Evolutionary conservation across 2,329 filamentous ascomycete genomes (phyloP).

Genomic region (Lizonia empirigonia): DNA sequence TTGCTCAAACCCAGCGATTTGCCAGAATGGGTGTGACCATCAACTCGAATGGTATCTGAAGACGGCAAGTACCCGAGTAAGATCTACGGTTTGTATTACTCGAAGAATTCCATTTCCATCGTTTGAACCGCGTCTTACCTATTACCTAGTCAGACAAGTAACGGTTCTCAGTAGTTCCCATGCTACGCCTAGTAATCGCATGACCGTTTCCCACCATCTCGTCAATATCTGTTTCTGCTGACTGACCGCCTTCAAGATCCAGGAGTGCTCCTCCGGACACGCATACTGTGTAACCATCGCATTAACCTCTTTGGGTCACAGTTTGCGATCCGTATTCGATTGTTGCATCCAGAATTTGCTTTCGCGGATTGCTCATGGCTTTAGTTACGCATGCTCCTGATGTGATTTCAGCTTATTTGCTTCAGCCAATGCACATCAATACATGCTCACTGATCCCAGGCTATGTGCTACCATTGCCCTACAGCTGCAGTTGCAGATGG

Average conservation of each 20-base stretch:
- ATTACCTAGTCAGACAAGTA: too few relatives aligned
- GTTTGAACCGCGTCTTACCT: background rate
- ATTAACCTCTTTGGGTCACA: slow-evolving; percentile 15
- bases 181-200: background rate
- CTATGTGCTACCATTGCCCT: background rate
- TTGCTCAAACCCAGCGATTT: slow-evolving; percentile 1
- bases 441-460: slow-evolving; percentile 17
- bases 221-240: background rate
- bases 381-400: slow-evolving; percentile 22
- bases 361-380: slow-evolving; percentile 13
- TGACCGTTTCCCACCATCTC: background rate
- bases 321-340: slow-evolving; percentile 14
- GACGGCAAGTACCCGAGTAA: slow-evolving; percentile 7
- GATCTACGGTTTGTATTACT: background rate
- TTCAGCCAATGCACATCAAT: slow-evolving; percentile 16
- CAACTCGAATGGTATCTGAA: background rate
- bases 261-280: background rate
- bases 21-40: background rate
- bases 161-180: too few relatives aligned
- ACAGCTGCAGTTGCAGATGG: background rate
- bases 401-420: slow-evolving; percentile 16
- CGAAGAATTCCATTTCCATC: background rate
- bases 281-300: slow-evolving; percentile 9
- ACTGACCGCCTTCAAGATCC: background rate
- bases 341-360: slow-evolving; percentile 7